These are phyloP conservation scores for Diospyros lotus DNA, from an alignment of 148 eudicot genomes.

Conservation along the genomic window DNA sequence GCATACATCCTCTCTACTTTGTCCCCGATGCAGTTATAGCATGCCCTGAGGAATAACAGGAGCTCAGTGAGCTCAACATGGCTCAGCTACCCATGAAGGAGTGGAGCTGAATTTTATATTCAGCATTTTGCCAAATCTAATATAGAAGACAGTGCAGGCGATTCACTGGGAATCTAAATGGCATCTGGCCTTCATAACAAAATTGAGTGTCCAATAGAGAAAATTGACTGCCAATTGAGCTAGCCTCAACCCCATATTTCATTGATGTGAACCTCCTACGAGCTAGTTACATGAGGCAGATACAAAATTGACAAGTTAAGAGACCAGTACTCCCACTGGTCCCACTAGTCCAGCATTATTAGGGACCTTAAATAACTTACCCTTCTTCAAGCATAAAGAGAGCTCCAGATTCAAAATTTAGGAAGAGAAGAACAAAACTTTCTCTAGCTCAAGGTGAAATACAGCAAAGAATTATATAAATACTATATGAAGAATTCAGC, in stretches of 20 bases:
- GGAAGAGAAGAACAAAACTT: background rate
- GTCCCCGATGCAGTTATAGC: background rate
- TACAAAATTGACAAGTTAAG: background rate
- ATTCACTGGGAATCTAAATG: too few relatives aligned
- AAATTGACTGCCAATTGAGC: background rate
- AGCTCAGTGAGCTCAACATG: background rate
- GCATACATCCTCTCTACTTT: background rate
- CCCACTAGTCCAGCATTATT: constrained; percentile 1
- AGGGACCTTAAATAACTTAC: background rate
- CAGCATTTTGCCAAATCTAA: background rate
- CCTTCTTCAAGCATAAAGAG: background rate
- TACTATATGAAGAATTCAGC: background rate
- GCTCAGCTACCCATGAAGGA: background rate
- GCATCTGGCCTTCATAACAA: background rate
- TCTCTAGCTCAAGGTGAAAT: background rate
- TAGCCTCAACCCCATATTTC: constrained; percentile 3
- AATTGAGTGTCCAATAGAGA: background rate
- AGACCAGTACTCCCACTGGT: background rate
- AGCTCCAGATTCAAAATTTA: background rate
- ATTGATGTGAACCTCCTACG: background rate
- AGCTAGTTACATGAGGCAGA: background rate
- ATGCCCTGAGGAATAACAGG: background rate
- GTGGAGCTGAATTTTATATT: background rate
- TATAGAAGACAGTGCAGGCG: background rate
- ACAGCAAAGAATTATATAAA: background rate